Percentiles rank a stretch among this genome's conserved stretches.
Conservation (phyloP, 75 land plant species). For the Sequoia sempervirens region DNA sequence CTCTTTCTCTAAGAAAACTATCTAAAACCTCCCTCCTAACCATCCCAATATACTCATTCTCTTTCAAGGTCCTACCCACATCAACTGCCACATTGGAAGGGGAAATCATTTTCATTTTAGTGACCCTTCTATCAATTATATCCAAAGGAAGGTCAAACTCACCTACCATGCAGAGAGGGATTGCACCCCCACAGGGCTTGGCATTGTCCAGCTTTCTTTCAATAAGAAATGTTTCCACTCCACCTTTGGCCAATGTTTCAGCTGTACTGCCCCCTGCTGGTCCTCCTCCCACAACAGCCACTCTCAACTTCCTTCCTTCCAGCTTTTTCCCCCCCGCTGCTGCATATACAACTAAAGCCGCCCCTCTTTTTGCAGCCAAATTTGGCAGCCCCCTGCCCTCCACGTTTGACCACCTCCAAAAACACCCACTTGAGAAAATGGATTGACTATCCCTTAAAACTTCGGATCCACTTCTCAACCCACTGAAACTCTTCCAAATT, state of each 20-base stretch:
- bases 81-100: slow-evolving; percentile 96
- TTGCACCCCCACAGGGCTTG: slow-evolving; percentile 98
- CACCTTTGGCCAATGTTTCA: slow-evolving; percentile 78
- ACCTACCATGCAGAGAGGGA: slow-evolving; percentile 94
- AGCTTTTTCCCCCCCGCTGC: slow-evolving; percentile 30
- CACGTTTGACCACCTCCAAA: background rate
- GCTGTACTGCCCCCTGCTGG: slow-evolving; percentile 95
- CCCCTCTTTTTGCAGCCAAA: background rate
- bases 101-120: slow-evolving; percentile 92
- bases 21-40: slow-evolving; percentile 93
- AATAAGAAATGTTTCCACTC: slow-evolving; percentile 84
- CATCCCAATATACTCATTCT: slow-evolving; percentile 94
- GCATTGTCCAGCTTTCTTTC: slow-evolving; percentile 80
- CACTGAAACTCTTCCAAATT: background rate
- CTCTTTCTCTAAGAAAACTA: slow-evolving; percentile 71
- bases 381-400: background rate
- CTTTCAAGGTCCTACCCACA: slow-evolving; percentile 74
- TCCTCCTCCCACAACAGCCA: slow-evolving; percentile 93
- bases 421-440: slow-evolving; percentile 1
- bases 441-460: background rate
- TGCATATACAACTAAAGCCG: slow-evolving; percentile 17
- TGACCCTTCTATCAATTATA: slow-evolving; percentile 84
- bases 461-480: background rate
- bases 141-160: slow-evolving; percentile 77
- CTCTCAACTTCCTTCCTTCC: slow-evolving; percentile 71